Evolutionary conservation across 176 grass and related monocot genomes (phyloP).

Genomic region (Hyparrhenia diplandra): DNA sequence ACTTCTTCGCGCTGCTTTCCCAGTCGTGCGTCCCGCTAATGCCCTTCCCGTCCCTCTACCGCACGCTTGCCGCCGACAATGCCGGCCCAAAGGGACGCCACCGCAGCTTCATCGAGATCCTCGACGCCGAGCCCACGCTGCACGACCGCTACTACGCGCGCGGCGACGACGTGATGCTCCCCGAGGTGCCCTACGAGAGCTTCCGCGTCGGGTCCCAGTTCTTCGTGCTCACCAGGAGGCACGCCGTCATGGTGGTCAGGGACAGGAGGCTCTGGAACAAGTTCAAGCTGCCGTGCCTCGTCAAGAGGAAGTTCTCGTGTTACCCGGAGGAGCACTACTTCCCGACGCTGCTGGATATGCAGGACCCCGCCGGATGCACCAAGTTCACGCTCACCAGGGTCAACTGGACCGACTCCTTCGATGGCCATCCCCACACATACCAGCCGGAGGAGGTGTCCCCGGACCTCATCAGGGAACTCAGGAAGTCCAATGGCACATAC

Average conservation of each 20-base stretch:
- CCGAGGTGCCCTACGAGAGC: slow-evolving; percentile 69
- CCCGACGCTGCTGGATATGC: slow-evolving; percentile 88
- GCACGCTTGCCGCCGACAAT: slow-evolving; percentile 34
- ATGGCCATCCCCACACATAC: slow-evolving; percentile 78
- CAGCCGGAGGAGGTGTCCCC: slow-evolving; percentile 54
- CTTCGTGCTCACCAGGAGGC: slow-evolving; percentile 67
- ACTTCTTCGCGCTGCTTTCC: slow-evolving; percentile 78
- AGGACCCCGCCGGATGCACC: slow-evolving; percentile 70
- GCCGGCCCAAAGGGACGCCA: slow-evolving; percentile 9
- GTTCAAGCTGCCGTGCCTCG: slow-evolving; percentile 75
- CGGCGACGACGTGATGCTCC: slow-evolving; percentile 71
- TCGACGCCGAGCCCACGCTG: slow-evolving; percentile 60
- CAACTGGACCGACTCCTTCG: slow-evolving; percentile 75
- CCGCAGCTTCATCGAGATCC: slow-evolving; percentile 96
- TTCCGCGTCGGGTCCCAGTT: slow-evolving; percentile 93
- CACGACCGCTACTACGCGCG: slow-evolving; percentile 74
- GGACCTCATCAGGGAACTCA: slow-evolving; percentile 59
- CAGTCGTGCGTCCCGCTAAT: slow-evolving; percentile 80
- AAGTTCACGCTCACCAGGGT: slow-evolving; percentile 83
- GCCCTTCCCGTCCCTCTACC: slow-evolving; percentile 60
- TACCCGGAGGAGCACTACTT: slow-evolving; percentile 99
- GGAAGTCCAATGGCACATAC: slow-evolving; percentile 82
- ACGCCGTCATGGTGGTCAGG: slow-evolving; percentile 81
- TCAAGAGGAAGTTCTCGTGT: slow-evolving; percentile 51
- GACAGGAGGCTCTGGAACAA: slow-evolving; percentile 93